These are phyloP conservation scores for Ganoderma lingzhi DNA, from an alignment of 1,284 basidiomycete genomes.

Conservation along the genomic window DNA sequence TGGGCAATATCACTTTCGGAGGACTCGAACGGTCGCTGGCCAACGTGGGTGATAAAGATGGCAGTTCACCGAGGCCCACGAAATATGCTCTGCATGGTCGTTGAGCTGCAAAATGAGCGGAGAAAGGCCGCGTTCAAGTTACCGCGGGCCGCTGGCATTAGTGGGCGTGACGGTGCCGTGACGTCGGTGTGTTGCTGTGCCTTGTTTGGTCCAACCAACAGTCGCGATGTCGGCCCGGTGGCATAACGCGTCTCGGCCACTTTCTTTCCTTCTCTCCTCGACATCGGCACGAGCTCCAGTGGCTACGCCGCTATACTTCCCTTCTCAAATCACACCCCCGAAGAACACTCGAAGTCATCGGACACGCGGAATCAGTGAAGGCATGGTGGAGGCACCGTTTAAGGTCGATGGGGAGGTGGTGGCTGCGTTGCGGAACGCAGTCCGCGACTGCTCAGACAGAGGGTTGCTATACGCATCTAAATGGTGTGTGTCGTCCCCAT, in stretches of 20 bases:
- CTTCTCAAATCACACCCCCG: too few species aligned
- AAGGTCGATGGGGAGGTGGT: constrained; percentile 45
- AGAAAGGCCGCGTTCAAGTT: neutral
- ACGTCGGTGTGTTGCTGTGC: constrained; percentile 5
- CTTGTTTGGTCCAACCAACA: neutral
- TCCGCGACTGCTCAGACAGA: constrained; percentile 54
- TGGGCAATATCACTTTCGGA: neutral
- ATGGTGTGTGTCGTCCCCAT: constrained; percentile 59
- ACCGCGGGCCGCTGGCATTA: neutral
- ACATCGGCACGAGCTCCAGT: neutral
- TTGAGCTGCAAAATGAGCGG: neutral
- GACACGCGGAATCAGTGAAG: neutral
- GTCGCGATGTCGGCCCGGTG: constrained; percentile 7
- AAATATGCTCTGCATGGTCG: constrained; percentile 2
- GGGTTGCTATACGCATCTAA: constrained; percentile 63
- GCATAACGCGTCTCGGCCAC: neutral
- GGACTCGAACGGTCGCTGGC: neutral
- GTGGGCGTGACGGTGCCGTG: constrained; percentile 1
- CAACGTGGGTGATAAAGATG: neutral
- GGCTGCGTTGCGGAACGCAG: constrained; percentile 57
- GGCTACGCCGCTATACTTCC: neutral
- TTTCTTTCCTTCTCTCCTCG: neutral
- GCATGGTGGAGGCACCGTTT: constrained; percentile 25
- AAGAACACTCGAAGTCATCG: neutral
- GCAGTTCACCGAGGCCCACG: neutral